Percentiles rank a stretch among this genome's conserved stretches.
Evolutionary conservation across 2,329 filamentous ascomycete species (phyloP).

Genomic region (Fusarium burgessii): DNA sequence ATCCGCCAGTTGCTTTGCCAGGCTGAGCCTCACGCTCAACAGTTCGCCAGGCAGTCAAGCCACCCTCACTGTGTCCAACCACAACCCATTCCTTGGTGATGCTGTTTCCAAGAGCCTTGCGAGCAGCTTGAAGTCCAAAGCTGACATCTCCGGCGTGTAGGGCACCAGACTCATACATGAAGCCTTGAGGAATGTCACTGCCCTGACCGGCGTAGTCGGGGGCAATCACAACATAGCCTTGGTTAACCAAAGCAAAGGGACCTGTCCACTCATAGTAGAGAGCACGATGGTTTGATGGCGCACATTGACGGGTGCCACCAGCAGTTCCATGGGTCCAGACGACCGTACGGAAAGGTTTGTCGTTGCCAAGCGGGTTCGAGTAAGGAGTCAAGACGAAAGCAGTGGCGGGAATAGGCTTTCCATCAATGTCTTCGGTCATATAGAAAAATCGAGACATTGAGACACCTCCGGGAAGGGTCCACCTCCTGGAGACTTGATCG

Average conservation of each 20-base stretch:
- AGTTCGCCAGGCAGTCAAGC: slow-evolving; percentile 21
- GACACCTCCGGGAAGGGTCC: slow-evolving; percentile 10
- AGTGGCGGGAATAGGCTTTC: slow-evolving; percentile 16
- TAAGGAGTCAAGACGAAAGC: slow-evolving; percentile 14
- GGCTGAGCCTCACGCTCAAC: slow-evolving; percentile 10
- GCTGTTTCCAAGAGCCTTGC: neutral
- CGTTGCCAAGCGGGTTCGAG: slow-evolving; percentile 9
- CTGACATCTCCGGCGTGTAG: slow-evolving; percentile 20
- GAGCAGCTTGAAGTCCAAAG: slow-evolving; percentile 3
- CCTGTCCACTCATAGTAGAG: slow-evolving; percentile 19
- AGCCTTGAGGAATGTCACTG: slow-evolving; percentile 18
- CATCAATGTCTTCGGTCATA: slow-evolving; percentile 16
- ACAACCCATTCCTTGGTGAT: slow-evolving; percentile 22
- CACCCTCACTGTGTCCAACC: slow-evolving; percentile 19
- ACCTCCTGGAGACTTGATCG: neutral
- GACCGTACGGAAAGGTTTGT: slow-evolving; percentile 21
- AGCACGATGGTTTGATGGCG: slow-evolving; percentile 6
- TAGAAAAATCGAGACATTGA: slow-evolving; percentile 22
- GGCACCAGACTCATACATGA: slow-evolving; percentile 24
- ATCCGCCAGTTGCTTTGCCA: slow-evolving; percentile 5
- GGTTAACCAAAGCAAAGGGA: neutral
- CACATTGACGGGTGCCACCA: slow-evolving; percentile 16
- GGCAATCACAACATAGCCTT: slow-evolving; percentile 8
- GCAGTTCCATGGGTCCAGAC: slow-evolving; percentile 29
- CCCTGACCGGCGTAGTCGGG: slow-evolving; percentile 25